Percentiles rank a stretch among this genome's conserved stretches.
Evolutionary conservation across 345 rosid species (phyloP).

Genomic region (Citrus cavaleriei): DNA sequence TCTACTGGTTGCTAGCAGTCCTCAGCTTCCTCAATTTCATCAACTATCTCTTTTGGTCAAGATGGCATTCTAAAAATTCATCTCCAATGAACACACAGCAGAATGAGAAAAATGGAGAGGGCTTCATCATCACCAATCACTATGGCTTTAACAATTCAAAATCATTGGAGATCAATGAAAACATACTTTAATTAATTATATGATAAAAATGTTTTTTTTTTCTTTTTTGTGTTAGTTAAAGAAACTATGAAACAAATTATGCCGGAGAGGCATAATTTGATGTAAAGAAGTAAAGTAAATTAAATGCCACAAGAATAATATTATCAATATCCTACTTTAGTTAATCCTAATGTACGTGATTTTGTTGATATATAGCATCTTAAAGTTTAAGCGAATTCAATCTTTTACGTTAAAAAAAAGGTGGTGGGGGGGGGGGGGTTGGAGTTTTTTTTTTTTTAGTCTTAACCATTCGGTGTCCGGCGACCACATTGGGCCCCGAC

Average conservation of each 20-base stretch:
- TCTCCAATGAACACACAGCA: constrained; percentile 13
- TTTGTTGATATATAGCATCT: background rate
- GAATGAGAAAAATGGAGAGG: constrained; percentile 4
- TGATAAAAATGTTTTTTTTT: background rate
- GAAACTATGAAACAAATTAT: background rate
- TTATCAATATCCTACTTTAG: background rate
- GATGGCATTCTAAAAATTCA: constrained; percentile 46
- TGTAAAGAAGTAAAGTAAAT: background rate
- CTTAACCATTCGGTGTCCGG: too few relatives aligned
- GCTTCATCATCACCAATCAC: background rate
- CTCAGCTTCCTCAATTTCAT: constrained; percentile 83
- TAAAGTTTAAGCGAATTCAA: background rate
- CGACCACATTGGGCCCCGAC: rapidly evolving
- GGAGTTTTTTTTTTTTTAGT: too few relatives aligned
- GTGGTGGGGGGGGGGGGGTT: too few relatives aligned
- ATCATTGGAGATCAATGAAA: background rate
- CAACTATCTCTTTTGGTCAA: constrained; percentile 78
- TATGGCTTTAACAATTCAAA: background rate
- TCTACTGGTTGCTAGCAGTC: constrained; percentile 85
- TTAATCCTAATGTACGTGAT: background rate
- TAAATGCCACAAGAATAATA: background rate
- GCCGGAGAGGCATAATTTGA: background rate
- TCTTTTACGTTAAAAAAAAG: background rate
- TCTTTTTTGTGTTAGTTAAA: background rate
- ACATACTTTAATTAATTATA: background rate